Base-by-base conservation (phyloP, 106 monocot species). In the Acorus calamus region DNA sequence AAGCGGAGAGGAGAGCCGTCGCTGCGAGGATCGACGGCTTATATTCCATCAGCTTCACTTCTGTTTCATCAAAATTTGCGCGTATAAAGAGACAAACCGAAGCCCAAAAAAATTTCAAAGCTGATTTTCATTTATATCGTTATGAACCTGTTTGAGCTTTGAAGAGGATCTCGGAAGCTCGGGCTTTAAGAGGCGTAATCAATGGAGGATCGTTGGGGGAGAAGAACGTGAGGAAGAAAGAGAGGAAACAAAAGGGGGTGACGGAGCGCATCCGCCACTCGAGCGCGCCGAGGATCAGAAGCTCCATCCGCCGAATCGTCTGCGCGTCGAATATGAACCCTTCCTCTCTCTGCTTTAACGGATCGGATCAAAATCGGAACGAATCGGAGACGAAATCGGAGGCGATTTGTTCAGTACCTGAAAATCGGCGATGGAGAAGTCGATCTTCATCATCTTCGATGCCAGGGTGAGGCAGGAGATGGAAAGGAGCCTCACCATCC, bases 251-350 rank as follows among this genome's bases (percentile, higher is more conserved):
- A 82, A 94, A 84, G 12, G 94, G 94, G 4, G 89, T 94, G 75
- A 94, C 78, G 14, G 94, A 94, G 53, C 94, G 86, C 94, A 87
- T 87, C 77, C 94, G 71, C 94, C 94, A 94, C 7, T 78, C 75
- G 7, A 94, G 73, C 52, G 81, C 69, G 13, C 78, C 73, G 44
- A 94, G 87, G 11, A 94, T 84, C 3, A 89, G 45, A 11, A 84
- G 67, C 63, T 94, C 94, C 94, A 94, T 94, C 56, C 86, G 76
- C 4, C 67, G 74, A 54, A 94, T 78, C 52, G 86, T 89, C 56
- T 57, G 70, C 2, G 63, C 56, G 43, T 86, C 84, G 84, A 79
- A 84, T 4, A 87, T 69, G 73, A 94, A 67, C 2, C 79, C 75
- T 49, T 76, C 81, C 52, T 73, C 78, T 43, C 52, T 60, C 84